These are phyloP conservation scores for Diaporthe sp. DNA, from an alignment of 2,329 filamentous ascomycete species.

Conservation along the genomic window DNA sequence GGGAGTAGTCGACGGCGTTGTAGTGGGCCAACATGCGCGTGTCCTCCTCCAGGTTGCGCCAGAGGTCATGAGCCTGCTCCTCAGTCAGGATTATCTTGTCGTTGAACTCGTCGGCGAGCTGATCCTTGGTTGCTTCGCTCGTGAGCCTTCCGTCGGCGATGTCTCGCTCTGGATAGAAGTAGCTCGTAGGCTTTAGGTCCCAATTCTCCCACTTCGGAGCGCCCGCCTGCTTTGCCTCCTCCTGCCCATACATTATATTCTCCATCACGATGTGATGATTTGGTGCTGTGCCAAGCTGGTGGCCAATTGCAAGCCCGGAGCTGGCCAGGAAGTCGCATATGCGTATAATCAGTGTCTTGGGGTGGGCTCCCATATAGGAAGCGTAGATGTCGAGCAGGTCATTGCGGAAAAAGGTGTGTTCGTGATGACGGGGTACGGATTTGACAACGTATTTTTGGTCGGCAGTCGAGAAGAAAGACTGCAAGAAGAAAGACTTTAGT, in stretches of 20 bases:
- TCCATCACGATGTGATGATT: conserved; percentile 85
- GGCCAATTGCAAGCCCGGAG: conserved; percentile 69
- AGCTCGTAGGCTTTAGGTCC: conserved; percentile 80
- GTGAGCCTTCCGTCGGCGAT: conserved; percentile 74
- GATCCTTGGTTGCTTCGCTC: conserved; percentile 74
- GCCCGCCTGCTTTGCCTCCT: conserved; percentile 52
- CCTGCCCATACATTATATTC: conserved; percentile 76
- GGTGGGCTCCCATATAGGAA: conserved; percentile 72
- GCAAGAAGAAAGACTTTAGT: neutral
- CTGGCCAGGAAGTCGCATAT: conserved; percentile 79
- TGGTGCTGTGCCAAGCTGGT: conserved; percentile 71
- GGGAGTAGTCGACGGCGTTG: conserved; percentile 81
- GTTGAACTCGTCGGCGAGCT: conserved; percentile 76
- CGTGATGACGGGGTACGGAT: conserved; percentile 77
- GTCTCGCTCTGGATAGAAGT: conserved; percentile 83
- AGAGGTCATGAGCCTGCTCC: conserved; percentile 68
- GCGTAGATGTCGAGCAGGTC: conserved; percentile 76
- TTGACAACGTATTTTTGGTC: conserved; percentile 80
- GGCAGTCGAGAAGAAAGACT: conserved; percentile 78
- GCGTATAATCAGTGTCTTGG: conserved; percentile 74
- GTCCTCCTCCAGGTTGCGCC: conserved; percentile 69
- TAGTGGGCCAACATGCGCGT: conserved; percentile 72
- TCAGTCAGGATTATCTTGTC: conserved; percentile 73
- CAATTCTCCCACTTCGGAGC: conserved; percentile 74
- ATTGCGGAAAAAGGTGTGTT: conserved; percentile 77